Base-by-base conservation (phyloP, 768 basidiomycete species). In the Xerocomus potaroensis region DNA sequence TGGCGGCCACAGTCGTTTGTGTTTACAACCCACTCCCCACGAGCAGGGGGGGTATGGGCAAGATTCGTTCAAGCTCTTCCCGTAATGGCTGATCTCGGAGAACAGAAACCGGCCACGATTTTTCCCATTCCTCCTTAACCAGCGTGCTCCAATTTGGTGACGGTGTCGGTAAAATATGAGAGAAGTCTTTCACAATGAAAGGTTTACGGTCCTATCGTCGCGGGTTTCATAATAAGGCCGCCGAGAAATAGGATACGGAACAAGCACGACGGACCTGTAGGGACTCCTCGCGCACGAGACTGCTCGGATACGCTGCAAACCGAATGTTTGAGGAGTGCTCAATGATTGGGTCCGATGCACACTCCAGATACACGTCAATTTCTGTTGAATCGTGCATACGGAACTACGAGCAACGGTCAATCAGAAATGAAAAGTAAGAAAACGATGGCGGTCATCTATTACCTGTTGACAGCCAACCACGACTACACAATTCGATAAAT, bases 391-490 rank as follows among this genome's bases (percentile, higher is more conserved):
- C 73, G 62, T 94, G 92, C 79, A 95, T 91, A 35, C 92, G 83
- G 61, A 92, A 91, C 92, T 95, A 60, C 41, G 12, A 16, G 33
- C 14, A 40, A 21, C 24, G 18, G 21, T 45, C 23, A 49, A 26
- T 21, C 16, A 0, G 4, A 24, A 16, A 9, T 10, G 10, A 37
- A 12, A 27, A 27, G 5, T 10, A 27, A 30, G 15, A 10, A 16
- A 23, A 9, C 26, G 5, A 35, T 21, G 26, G 15, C 5, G 27
- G 33, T 11, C 22, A 10, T 51, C 36, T 7, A 16, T 19, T 57
- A 91, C 92, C 77, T 95, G 92, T 59, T 90, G 91, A 55, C 86
- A 87, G 2, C 80, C 83, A 4, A 87, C 68, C 10, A 79, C 78
- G n/a, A 94, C 61, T 4, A 81, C 66, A 53, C 85, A 91, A 15